Conservation (phyloP, 2,329 filamentous ascomycete genomes). For the Aspergillus proliferans region DNA sequence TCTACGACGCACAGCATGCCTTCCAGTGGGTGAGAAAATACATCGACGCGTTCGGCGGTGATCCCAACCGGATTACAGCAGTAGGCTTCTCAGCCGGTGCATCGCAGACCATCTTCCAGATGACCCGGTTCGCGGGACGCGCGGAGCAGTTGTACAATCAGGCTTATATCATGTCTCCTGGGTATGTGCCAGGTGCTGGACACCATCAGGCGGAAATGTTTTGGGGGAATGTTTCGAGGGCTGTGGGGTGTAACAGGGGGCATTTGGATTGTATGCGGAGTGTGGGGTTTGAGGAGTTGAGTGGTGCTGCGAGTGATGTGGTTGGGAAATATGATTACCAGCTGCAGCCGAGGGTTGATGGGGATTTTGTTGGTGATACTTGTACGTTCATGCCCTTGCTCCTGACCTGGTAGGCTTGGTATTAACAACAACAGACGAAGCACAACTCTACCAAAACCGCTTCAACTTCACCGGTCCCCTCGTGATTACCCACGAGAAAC, state of each 20-base stretch:
- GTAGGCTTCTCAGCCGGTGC: constrained; percentile 12
- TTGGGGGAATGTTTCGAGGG: constrained; percentile 27
- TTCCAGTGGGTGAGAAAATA: constrained; percentile 14
- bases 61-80: constrained; percentile 12
- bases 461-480: constrained; percentile 33
- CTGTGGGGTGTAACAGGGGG: constrained; percentile 26
- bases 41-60: constrained; percentile 13
- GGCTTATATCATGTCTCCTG: constrained; percentile 29
- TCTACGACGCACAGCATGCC: constrained; percentile 12
- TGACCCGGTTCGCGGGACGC: constrained; percentile 27
- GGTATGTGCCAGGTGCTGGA: constrained; percentile 31
- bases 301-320: constrained; percentile 18
- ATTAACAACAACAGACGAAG: constrained; percentile 17
- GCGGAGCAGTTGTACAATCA: constrained; percentile 24
- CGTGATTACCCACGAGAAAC: constrained; percentile 31
- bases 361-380: constrained; percentile 30
- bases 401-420: neutral
- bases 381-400: neutral
- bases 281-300: constrained; percentile 25
- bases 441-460: constrained; percentile 29
- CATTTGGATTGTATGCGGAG: constrained; percentile 24
- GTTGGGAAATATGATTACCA: constrained; percentile 25
- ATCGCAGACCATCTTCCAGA: constrained; percentile 16
- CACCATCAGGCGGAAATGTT: constrained; percentile 28
- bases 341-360: constrained; percentile 33